Conservation (phyloP, 2,329 filamentous ascomycete species). For the Aspergillus hortae region DNA sequence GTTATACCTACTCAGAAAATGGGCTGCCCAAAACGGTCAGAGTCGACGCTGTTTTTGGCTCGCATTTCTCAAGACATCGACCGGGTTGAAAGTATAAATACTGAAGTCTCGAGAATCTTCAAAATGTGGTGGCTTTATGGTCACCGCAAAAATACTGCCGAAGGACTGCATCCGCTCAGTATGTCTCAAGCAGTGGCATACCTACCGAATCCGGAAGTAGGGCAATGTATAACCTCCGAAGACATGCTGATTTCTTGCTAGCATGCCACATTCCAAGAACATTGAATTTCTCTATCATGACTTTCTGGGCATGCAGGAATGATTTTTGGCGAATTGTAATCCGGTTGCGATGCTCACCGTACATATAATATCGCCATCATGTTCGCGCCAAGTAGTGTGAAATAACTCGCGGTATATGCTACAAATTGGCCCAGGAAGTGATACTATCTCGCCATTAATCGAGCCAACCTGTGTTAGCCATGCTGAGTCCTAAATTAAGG, state of each 20-base stretch:
- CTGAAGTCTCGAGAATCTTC: too few relatives aligned
- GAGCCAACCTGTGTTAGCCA: background rate
- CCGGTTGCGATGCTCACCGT: background rate
- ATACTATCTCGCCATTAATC: background rate
- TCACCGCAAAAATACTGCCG: too few relatives aligned
- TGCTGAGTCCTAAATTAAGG: background rate
- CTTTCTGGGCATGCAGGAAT: too few relatives aligned
- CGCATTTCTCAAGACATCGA: too few relatives aligned
- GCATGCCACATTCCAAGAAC: background rate
- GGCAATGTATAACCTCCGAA: too few relatives aligned
- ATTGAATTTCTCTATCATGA: background rate
- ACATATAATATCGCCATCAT: background rate
- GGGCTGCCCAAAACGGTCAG: conserved; percentile 8
- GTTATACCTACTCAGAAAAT: background rate
- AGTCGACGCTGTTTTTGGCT: conserved; percentile 7
- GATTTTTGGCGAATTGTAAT: too few relatives aligned
- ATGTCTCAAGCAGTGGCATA: too few relatives aligned
- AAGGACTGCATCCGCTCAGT: too few relatives aligned
- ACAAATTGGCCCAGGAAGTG: background rate
- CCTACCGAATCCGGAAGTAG: too few relatives aligned
- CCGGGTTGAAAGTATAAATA: too few relatives aligned
- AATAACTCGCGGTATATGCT: background rate
- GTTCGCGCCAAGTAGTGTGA: background rate
- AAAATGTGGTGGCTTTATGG: too few relatives aligned
- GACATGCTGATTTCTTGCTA: background rate